phyloP scores from a whole-genome alignment of 768 basidiomycete genomes.

The Suillus ampliporus region DNA sequence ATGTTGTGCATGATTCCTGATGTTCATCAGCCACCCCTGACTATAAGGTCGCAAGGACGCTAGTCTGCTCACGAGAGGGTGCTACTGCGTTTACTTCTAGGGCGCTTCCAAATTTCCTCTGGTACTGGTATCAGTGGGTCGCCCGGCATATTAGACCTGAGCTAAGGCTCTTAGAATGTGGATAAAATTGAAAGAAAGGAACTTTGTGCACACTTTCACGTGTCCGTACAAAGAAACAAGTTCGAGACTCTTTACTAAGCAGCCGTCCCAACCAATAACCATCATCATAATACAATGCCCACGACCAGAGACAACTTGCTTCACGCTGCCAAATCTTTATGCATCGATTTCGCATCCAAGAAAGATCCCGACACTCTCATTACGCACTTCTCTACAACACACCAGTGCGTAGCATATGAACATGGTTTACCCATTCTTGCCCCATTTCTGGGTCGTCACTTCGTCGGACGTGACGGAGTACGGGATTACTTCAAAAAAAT shows the following conservation, averaged over 20 bases:
- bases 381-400: slow-evolving; percentile 54
- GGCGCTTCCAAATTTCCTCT: slow-evolving; percentile 1
- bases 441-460: slow-evolving; percentile 63
- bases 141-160: not conserved
- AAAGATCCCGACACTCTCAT: slow-evolving; percentile 49
- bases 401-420: slow-evolving; percentile 53
- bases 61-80: slow-evolving; percentile 23
- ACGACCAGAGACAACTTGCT: slow-evolving; percentile 44
- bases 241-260: not conserved
- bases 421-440: slow-evolving; percentile 59
- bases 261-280: not conserved
- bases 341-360: slow-evolving; percentile 55
- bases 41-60: not conserved
- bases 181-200: slow-evolving; percentile 9
- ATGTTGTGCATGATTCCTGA: slow-evolving; percentile 14
- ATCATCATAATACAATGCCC: slow-evolving; percentile 23
- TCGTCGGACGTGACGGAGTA: slow-evolving; percentile 50
- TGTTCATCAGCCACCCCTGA: slow-evolving; percentile 21
- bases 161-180: slow-evolving; percentile 1
- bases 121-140: slow-evolving; percentile 12
- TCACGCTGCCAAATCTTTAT: slow-evolving; percentile 52
- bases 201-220: not conserved
- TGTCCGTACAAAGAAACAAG: not conserved
- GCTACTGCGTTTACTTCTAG: slow-evolving; percentile 9
- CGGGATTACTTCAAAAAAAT: slow-evolving; percentile 57